phyloP scores from a whole-genome alignment of 2,329 filamentous ascomycete genomes.

The Zarea fungicola region DNA sequence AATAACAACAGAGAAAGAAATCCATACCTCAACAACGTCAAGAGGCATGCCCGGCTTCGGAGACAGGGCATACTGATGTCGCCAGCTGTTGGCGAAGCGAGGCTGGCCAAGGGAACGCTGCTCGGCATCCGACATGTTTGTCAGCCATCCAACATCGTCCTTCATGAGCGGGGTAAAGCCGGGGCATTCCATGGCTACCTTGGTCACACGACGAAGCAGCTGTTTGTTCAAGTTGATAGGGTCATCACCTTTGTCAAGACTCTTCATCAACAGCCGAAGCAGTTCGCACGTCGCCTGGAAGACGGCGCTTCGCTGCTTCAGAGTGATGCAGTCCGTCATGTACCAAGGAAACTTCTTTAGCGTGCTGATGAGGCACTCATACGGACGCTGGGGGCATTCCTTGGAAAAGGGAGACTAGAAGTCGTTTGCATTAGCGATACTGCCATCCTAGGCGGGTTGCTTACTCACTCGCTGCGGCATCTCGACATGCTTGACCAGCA shows the following conservation, averaged over 20 bases:
- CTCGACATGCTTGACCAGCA: constrained; percentile 60
- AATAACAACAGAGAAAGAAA: not conserved
- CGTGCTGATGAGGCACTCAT: constrained; percentile 61
- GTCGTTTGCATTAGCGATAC: no score
- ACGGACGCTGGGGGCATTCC: constrained; percentile 59
- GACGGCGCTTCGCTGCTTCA: constrained; percentile 50
- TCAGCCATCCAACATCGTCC: constrained; percentile 48
- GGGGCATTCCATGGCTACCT: constrained; percentile 49
- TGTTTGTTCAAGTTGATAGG: constrained; percentile 44
- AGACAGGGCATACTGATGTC: constrained; percentile 46
- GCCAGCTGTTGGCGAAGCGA: constrained; percentile 43
- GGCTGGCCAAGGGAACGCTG: constrained; percentile 42
- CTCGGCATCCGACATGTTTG: constrained; percentile 31
- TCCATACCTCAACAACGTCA: constrained; percentile 52
- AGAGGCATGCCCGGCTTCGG: constrained; percentile 42
- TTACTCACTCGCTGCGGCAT: constrained; percentile 54
- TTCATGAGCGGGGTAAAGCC: constrained; percentile 60
- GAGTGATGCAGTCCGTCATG: constrained; percentile 49
- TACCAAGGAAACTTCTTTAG: constrained; percentile 60
- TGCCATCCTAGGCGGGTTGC: no score
- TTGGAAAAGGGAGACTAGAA: constrained; percentile 54
- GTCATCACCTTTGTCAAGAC: constrained; percentile 35
- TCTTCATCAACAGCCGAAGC: constrained; percentile 38
- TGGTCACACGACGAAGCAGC: constrained; percentile 48
- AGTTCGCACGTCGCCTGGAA: constrained; percentile 47